A percentile compares a stretch with the other conserved stretches of the same genome.
Evolutionary conservation across 495 filamentous ascomycete genomes (phyloP).

Genomic region (Sporormia fimetaria): DNA sequence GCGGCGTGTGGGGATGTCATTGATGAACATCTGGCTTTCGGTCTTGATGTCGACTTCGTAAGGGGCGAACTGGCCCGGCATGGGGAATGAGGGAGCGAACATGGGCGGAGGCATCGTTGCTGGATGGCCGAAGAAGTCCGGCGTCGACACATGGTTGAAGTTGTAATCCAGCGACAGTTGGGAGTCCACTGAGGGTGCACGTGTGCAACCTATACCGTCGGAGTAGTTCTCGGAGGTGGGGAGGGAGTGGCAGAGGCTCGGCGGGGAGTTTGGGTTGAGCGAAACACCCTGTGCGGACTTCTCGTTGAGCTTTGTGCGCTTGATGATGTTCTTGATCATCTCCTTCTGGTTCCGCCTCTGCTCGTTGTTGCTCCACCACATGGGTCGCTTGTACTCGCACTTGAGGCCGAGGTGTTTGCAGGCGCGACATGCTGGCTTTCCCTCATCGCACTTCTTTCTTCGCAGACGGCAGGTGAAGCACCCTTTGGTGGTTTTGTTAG

Average conservation of each 20-base stretch:
- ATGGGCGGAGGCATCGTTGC: constrained; percentile 33
- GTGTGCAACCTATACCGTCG: constrained; percentile 56
- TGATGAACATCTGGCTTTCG: constrained; percentile 86
- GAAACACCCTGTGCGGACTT: constrained; percentile 50
- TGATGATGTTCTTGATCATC: constrained; percentile 91
- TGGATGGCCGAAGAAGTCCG: constrained; percentile 30
- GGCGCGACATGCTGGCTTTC: constrained; percentile 70
- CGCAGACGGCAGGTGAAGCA: constrained; percentile 95
- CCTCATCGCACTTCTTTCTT: constrained; percentile 97
- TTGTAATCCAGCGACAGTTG: constrained; percentile 62
- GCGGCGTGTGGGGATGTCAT: constrained; percentile 70
- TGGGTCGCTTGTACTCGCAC: constrained; percentile 92
- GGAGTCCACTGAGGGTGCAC: constrained; percentile 67
- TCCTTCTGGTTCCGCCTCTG: constrained; percentile 81
- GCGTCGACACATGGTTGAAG: constrained; percentile 49
- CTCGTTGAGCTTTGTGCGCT: constrained; percentile 86
- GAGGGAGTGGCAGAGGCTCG: constrained; percentile 68
- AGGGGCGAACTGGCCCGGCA: constrained; percentile 47
- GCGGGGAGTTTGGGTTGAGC: constrained; percentile 53
- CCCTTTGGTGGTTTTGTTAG: constrained; percentile 44
- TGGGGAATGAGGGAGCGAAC: constrained; percentile 30
- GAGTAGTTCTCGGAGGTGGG: constrained; percentile 72
- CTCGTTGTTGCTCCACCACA: constrained; percentile 94
- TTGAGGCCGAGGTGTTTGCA: constrained; percentile 76
- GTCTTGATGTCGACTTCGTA: constrained; percentile 96